A percentile compares a stretch with the other conserved stretches of the same genome.
Conservation (phyloP, 208 protist species). For the Crithidia acanthocephali region DNA sequence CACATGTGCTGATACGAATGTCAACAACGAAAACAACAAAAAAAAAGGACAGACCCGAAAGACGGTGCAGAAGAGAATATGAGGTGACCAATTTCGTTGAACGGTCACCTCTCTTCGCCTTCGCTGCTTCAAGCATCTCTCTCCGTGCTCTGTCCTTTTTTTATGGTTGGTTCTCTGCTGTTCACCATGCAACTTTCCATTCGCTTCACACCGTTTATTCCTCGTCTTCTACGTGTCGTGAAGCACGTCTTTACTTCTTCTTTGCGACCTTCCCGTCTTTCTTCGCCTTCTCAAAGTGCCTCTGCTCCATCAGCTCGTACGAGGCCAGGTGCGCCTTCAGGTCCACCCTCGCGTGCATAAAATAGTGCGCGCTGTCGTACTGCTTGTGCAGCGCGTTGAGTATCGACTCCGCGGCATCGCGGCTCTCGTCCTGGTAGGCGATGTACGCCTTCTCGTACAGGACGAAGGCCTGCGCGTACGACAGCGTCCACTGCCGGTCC, state of each 20-base stretch:
- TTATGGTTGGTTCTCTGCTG: neutral
- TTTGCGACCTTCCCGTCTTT: neutral
- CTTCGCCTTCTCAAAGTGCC: conserved; percentile 8
- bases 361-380: conserved; percentile 48
- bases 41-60: neutral
- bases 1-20: neutral
- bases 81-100: neutral
- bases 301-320: conserved; percentile 26
- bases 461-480: conserved; percentile 42
- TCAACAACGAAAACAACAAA: neutral
- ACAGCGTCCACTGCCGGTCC: conserved; percentile 46
- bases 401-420: conserved; percentile 19
- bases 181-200: neutral
- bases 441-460: conserved; percentile 47
- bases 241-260: no score
- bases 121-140: neutral
- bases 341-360: conserved; percentile 41
- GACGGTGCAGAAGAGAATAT: neutral
- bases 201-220: no score
- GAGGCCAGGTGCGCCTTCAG: conserved; percentile 42
- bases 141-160: neutral
- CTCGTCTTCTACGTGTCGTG: no score
- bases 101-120: neutral
- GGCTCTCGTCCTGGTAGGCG: conserved; percentile 30
- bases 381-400: conserved; percentile 44